Base-by-base conservation (phyloP, 306 rosid species). In the Vicia faba region DNA sequence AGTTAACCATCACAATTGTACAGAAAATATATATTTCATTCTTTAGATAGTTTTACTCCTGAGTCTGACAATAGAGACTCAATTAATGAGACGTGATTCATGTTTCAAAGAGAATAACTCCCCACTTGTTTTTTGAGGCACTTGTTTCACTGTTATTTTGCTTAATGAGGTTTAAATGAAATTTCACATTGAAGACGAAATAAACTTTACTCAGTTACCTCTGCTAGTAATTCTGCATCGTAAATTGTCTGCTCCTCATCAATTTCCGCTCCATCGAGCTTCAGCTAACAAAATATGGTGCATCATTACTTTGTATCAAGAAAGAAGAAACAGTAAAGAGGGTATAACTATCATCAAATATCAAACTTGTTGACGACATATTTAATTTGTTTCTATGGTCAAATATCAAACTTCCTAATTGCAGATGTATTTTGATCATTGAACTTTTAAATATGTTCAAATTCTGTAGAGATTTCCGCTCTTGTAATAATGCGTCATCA, bases 211-310 rank as follows among this genome's bases (percentile, higher is more conserved):
- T 46, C 28, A 70, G 28, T 83, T 77, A 93, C 99, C 99, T 93
- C 99, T 50, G 73, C 60, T 39, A 93, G 80, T 70, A 90, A 69
- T 51, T 93, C 88, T 4, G 77, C 72, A 66, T 90, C 96, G 6
- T 92, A 80, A 79, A 90, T 71, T 23, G 96, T 93, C 81, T 85
- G 96, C 73, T 93, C 97, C 70, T 93, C 95, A 56, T 93, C 85
- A 43, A 93, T 67, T 71, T 88, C 85, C 40, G 81, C 78, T 69
- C 99, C 97, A 33, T 90, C 80, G 53, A 88, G 91, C 76, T 78
- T 86, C 79, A 93, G 63, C 99, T 93, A 79, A 68, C 75, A 79
- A 9, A 14, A 64, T 40, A 49, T 12, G 61, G 55, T 20, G 45
- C 15, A 70, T 8, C 36, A 51, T 61, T 68, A 71, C 31, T 56